Percentiles rank a stretch among this genome's conserved stretches.
These are phyloP conservation scores for Trametes polyzona DNA, from an alignment of 1,284 basidiomycete species.

Conservation along the genomic window DNA sequence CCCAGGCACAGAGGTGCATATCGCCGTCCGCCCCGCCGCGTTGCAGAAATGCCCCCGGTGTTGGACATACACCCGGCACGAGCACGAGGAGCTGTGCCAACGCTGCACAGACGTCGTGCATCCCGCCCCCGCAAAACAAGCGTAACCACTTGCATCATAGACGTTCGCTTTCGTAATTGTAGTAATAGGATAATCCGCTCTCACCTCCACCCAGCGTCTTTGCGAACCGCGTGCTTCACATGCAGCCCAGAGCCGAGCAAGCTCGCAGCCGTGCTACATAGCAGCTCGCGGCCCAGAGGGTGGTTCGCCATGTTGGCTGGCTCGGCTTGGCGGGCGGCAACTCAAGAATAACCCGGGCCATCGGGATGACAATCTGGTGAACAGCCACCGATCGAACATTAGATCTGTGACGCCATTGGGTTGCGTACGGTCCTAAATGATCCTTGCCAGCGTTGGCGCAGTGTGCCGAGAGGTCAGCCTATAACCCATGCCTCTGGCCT, in stretches of 20 bases:
- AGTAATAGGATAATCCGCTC: conserved; percentile 3
- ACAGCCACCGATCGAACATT: neutral
- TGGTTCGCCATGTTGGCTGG: neutral
- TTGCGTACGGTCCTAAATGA: neutral
- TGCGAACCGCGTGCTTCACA: neutral
- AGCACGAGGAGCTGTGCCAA: conserved; percentile 56
- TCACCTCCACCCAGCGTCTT: neutral
- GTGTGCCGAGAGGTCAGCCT: neutral
- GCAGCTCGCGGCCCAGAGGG: neutral
- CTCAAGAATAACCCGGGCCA: neutral
- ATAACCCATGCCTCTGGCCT: too few relatives aligned
- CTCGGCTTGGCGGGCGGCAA: neutral
- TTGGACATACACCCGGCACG: conserved; percentile 67
- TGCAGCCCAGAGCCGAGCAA: too few relatives aligned
- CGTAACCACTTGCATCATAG: neutral
- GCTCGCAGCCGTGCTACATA: too few relatives aligned
- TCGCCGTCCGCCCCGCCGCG: conserved; percentile 58
- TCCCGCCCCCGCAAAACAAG: neutral
- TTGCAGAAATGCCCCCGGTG: conserved; percentile 76
- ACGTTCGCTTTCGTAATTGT: neutral
- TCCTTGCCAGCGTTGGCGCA: neutral
- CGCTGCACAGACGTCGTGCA: conserved; percentile 52
- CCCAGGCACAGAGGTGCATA: conserved; percentile 44
- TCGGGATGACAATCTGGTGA: neutral
- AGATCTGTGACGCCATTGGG: neutral